These are phyloP conservation scores for Hymenoscyphus albidus DNA, from an alignment of 2,329 filamentous ascomycete species.

Conservation along the genomic window DNA sequence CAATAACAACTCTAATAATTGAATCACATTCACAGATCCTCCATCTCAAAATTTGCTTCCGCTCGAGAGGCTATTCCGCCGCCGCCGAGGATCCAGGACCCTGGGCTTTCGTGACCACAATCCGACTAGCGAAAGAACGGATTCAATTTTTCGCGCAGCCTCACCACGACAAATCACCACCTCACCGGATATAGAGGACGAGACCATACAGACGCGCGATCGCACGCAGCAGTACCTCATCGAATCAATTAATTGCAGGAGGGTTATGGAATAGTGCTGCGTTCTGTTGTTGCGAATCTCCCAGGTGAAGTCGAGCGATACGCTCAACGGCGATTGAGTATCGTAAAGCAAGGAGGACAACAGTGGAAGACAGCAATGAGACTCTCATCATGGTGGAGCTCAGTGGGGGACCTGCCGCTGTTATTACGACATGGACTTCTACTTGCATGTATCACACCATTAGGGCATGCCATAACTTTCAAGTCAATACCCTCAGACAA, in stretches of 20 bases:
- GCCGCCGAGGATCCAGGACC: background rate
- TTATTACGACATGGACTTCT: conserved; percentile 41
- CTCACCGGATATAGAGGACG: background rate
- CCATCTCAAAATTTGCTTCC: background rate
- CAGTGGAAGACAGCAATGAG: conserved; percentile 30
- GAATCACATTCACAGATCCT: background rate
- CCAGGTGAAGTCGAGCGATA: conserved; percentile 16
- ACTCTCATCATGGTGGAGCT: conserved; percentile 33
- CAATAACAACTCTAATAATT: background rate
- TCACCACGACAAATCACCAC: background rate
- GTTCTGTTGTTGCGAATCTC: conserved; percentile 13
- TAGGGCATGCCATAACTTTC: conserved; percentile 54
- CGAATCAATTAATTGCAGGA: background rate
- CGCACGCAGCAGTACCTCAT: background rate
- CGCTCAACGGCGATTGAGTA: conserved; percentile 20
- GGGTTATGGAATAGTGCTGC: conserved; percentile 25
- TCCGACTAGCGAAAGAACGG: background rate
- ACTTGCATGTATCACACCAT: conserved; percentile 37
- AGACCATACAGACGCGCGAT: background rate
- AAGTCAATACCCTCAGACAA: conserved; percentile 62
- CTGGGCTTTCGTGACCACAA: background rate
- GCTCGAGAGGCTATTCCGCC: background rate
- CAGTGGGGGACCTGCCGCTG: conserved; percentile 27
- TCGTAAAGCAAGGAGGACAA: conserved; percentile 14
- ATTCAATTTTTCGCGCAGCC: background rate